Percentiles rank a stretch among this genome's conserved stretches.
Evolutionary conservation across 2,329 filamentous ascomycete species (phyloP).

Genomic region (Apiospora hydei): DNA sequence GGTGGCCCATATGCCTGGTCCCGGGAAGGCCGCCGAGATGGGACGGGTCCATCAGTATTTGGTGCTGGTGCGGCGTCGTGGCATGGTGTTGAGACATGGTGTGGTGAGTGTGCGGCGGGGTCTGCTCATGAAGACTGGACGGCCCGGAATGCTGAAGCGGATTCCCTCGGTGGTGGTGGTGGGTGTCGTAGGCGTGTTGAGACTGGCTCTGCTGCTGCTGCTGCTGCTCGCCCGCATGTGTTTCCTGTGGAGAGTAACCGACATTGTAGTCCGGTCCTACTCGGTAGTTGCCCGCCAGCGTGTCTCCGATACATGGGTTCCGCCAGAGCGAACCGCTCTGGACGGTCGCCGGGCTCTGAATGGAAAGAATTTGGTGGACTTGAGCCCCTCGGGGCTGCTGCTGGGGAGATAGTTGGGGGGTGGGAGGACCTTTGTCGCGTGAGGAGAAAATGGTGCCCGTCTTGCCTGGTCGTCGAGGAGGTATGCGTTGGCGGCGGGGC

Average conservation of each 20-base stretch:
- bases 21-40: conserved; percentile 60
- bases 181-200: conserved; percentile 33
- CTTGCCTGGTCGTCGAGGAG: conserved; percentile 38
- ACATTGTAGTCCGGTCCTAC: conserved; percentile 74
- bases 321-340: conserved; percentile 80
- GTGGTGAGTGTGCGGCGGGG: conserved; percentile 47
- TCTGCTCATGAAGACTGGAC: conserved; percentile 55
- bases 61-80: conserved; percentile 53
- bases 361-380: conserved; percentile 63
- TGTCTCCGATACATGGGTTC: conserved; percentile 76
- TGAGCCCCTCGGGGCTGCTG: conserved; percentile 62
- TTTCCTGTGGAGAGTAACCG: conserved; percentile 74
- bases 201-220: conserved; percentile 48
- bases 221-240: conserved; percentile 69
- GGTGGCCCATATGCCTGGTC: conserved; percentile 54
- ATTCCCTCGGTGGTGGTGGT: conserved; percentile 54
- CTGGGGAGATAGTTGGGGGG: conserved; percentile 44
- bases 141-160: conserved; percentile 57
- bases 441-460: conserved; percentile 42
- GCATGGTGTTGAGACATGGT: conserved; percentile 54
- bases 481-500: conserved; percentile 37
- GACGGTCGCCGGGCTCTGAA: conserved; percentile 72
- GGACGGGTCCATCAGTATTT: conserved; percentile 63
- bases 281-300: conserved; percentile 78
- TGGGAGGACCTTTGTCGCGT: conserved; percentile 41